These are phyloP conservation scores for Umbelopsis sp. DNA, from an alignment of 371 early-diverging fungal genomes.

Conservation along the genomic window DNA sequence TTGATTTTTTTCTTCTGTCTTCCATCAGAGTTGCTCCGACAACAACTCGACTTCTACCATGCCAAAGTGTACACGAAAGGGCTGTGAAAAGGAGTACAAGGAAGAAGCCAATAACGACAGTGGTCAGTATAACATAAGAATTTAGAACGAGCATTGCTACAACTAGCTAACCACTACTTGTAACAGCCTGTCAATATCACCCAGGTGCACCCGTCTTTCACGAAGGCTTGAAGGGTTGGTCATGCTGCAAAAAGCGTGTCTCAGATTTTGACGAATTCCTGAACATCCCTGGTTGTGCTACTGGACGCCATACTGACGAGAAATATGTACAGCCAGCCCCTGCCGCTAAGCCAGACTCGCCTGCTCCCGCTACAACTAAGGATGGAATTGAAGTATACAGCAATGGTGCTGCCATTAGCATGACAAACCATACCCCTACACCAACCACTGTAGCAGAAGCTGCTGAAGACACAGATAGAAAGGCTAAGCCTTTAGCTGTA, in stretches of 20 bases:
- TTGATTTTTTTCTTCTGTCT: constrained; percentile 5
- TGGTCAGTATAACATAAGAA: constrained; percentile 28
- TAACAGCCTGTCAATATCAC: constrained; percentile 73
- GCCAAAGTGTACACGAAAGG: constrained; percentile 74
- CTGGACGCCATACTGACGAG: constrained; percentile 67
- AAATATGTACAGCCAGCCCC: constrained; percentile 44
- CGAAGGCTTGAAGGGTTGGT: constrained; percentile 93
- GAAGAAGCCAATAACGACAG: constrained; percentile 72
- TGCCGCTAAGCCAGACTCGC: constrained; percentile 24
- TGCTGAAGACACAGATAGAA: constrained; percentile 24
- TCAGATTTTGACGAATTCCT: constrained; percentile 92
- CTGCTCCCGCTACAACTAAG: constrained; percentile 34
- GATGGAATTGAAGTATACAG: constrained; percentile 52
- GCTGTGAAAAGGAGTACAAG: constrained; percentile 83
- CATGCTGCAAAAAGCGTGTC: constrained; percentile 92
- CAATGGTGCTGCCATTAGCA: constrained; percentile 17
- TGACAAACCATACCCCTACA: constrained; percentile 18
- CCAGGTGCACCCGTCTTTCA: constrained; percentile 90
- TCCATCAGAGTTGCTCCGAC: constrained; percentile 1
- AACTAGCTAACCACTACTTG: background rate
- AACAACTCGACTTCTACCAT: constrained; percentile 27
- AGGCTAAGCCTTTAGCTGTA: constrained; percentile 28
- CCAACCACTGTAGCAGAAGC: constrained; percentile 27
- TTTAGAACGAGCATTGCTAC: background rate
- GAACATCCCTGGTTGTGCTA: constrained; percentile 77